phyloP scores from a whole-genome alignment of 306 rosid species.

The Prunus salicina region DNA sequence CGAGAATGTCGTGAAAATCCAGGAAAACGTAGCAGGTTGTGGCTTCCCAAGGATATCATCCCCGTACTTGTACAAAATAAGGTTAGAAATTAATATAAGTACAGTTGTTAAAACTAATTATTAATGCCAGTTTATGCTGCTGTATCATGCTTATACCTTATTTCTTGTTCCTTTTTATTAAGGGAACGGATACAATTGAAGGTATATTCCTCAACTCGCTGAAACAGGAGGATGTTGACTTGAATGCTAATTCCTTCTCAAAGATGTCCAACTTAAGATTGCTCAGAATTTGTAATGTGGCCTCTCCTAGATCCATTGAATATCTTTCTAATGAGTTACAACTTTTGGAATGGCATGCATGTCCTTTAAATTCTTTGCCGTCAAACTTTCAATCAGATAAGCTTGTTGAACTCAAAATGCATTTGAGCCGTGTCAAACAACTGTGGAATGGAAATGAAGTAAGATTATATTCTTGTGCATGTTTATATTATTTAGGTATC shows the following conservation, averaged over 20 bases:
- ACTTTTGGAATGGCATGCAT: constrained; percentile 24
- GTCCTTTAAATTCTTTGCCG: constrained; percentile 17
- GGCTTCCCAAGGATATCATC: constrained; percentile 22
- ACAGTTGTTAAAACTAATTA: neutral
- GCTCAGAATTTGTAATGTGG: constrained; percentile 10
- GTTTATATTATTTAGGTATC: too few species aligned
- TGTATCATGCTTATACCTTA: neutral
- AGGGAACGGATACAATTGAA: constrained; percentile 6
- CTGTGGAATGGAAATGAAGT: constrained; percentile 15
- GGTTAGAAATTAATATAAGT: neutral
- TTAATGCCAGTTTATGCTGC: neutral
- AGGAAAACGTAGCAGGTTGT: constrained; percentile 12
- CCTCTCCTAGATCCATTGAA: neutral
- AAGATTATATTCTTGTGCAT: neutral
- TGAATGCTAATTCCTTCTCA: constrained; percentile 11
- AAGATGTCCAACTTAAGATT: constrained; percentile 21
- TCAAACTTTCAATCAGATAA: constrained; percentile 15
- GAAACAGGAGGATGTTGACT: neutral
- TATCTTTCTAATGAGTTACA: constrained; percentile 20
- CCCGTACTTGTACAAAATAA: neutral
- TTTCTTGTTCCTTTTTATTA: neutral
- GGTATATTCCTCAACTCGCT: constrained; percentile 1
- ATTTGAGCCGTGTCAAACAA: constrained; percentile 10
- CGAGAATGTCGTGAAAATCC: neutral
- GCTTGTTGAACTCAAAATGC: constrained; percentile 23